Evolutionary conservation across 1,284 basidiomycete species (phyloP), one percentile per base, ranked within the genome.

Genomic region (Marasmius oreades): DNA sequence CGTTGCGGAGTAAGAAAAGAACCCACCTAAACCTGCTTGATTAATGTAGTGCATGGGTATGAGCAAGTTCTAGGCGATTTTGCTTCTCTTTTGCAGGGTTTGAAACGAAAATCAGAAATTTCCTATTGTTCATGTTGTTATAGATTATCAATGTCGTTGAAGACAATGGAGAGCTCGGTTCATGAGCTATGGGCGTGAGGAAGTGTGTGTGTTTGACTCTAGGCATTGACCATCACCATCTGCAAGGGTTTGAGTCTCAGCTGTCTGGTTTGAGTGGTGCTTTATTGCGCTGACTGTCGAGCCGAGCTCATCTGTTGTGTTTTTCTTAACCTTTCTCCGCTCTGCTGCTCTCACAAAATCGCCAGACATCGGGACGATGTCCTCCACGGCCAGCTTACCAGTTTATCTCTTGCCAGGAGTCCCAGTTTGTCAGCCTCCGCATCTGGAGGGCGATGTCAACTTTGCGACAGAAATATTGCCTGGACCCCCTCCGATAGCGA

Each of bases 381-480:
- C 85, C 65, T 83, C 87, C 64, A 81, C 85, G 68, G 81, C 84
- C 64, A 82, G 79, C 69, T 71, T 84, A 65, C 85, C 88, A 63
- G 79, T 77, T 62, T 88, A 82, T 71, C 73, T 87, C 76, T 73
- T 83, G 67, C 80, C 84, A 69, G 82, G 84, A 67, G 84, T 86
- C 58, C 76, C 83, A 56, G 80, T 87, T 61, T 73, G 81, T 64
- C 90, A 89, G 66, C 89, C 88, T 64, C 73, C 85, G 63, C 86
- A 90, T 72, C 80, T 90, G 57, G 89, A 90, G 69, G 88, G 89
- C 62, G 86, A 91, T 75, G 72, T 85, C 58, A 77, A 77, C 63
- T 77, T 90, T 65, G 89, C 90, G 60, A 92, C 89, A 59, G 89
- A 92, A 78, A 88, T 92, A 73, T 79, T 92, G 62, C 90, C 90